Conservation (phyloP, 2,329 filamentous ascomycete species). For the Lasiodiplodia hormozganensis region DNA sequence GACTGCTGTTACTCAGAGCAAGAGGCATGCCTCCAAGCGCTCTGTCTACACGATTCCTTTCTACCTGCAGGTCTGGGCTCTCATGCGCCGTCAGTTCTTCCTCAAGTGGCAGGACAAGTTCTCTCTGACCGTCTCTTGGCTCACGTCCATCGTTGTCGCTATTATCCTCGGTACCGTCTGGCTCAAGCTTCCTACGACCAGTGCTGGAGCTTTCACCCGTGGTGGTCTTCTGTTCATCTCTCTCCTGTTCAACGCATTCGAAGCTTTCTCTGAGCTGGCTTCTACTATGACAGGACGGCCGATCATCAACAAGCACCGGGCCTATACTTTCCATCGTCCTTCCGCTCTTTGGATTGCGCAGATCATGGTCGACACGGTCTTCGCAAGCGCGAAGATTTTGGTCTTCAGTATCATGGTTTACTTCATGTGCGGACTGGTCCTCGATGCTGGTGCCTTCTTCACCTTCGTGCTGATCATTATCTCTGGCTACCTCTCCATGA, state of each 20-base stretch:
- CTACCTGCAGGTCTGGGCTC: constrained; percentile 79
- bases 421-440: constrained; percentile 83
- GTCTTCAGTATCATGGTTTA: constrained; percentile 74
- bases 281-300: constrained; percentile 77
- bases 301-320: constrained; percentile 83
- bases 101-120: constrained; percentile 88
- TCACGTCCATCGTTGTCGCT: constrained; percentile 73
- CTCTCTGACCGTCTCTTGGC: constrained; percentile 76
- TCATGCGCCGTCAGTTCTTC: constrained; percentile 83
- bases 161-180: constrained; percentile 83
- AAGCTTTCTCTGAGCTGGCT: constrained; percentile 79
- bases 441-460: constrained; percentile 80
- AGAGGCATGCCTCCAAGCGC: constrained; percentile 73
- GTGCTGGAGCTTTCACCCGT: constrained; percentile 77
- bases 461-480: constrained; percentile 83
- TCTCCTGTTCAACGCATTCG: constrained; percentile 86
- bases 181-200: constrained; percentile 69
- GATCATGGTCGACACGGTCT: constrained; percentile 78
- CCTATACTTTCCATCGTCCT: constrained; percentile 82
- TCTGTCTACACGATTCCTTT: constrained; percentile 87
- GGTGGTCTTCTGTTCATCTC: constrained; percentile 82
- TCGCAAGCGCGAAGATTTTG: constrained; percentile 73
- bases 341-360: constrained; percentile 85
- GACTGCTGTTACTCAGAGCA: constrained; percentile 76
- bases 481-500: constrained; percentile 76